Conservation (phyloP, 371 early-diverging fungal species). For the Circinella umbellata region DNA sequence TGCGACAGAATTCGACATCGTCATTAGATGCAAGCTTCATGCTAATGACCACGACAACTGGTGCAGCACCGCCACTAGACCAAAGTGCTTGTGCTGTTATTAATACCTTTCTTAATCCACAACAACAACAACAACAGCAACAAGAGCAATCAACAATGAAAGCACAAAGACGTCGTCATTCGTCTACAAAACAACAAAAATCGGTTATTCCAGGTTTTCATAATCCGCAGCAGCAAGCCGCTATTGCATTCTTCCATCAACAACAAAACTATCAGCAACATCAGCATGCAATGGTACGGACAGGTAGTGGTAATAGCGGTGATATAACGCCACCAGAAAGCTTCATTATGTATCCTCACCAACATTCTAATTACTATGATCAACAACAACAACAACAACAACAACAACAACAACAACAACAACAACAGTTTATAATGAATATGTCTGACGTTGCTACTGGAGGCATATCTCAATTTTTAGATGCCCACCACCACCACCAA, state of each 20-base stretch:
- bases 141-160: not conserved
- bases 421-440: slow-evolving; percentile 1
- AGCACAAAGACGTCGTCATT: not conserved
- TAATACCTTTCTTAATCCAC: not conserved
- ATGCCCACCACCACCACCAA: not conserved
- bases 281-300: not conserved
- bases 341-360: not conserved
- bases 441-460: not conserved
- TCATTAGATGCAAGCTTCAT: slow-evolving; percentile 10
- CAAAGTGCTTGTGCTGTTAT: not conserved
- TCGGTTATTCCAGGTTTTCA: not conserved
- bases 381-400: not conserved
- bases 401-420: slow-evolving; percentile 7
- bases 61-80: not conserved
- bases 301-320: not conserved
- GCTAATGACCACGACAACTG: not conserved
- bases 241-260: not conserved
- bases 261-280: not conserved
- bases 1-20: slow-evolving; percentile 10
- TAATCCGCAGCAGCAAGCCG: not conserved
- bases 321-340: not conserved
- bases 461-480: not conserved
- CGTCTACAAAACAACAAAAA: not conserved
- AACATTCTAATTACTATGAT: not conserved
- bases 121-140: slow-evolving; percentile 1